Evolutionary conservation across 768 basidiomycete species (phyloP), one percentile per base, ranked within the genome.

Genomic region (Cystoderma amianthinum): DNA sequence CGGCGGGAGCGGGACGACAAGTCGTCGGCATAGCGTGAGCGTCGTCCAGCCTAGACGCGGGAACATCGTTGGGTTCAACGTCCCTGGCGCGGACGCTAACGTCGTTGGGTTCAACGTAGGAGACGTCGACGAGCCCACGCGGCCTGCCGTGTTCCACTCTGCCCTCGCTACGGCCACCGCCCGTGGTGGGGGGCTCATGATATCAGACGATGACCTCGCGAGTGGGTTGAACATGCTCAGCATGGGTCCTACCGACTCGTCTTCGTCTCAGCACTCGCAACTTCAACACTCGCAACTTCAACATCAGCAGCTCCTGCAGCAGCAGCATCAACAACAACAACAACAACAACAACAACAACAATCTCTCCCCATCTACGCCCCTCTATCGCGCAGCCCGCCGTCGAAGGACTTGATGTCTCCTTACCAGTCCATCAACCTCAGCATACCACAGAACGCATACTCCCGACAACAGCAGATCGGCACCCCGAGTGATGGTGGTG

Each of bases 191-290:
- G 80, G 83, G 2, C 63, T 87, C 20, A 64, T 84, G 59, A 61
- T 91, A 16, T 78, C 78, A 0, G 89, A 92, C 46, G 89, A 91
- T 38, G 88, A 92, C 46, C 74, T 92, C 15, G 84, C 84, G 0
- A 74, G 71, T 16, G 84, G 84, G 51, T 70, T 90, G 23, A 77
- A 74, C 17, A 52, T 77, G 43, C 67, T 89, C 47, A 82, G 65
- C 50, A 50, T 88, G n/a, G 70, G 69, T 45, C 50, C 64, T 1
- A 68, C 62, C 34, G 66, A 74, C 23, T 61, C 63, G 3, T 61
- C 65, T 4, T 67, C 70, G 15, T 68, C 76, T n/a, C 56, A 67
- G 42, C 68, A 72, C 33, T 75, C 78, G 11, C 71, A 78, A 1
- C 81, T 79, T 51, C 80, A 85, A 48, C 81, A 85, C 0, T 72